Percentiles rank a stretch among this genome's conserved stretches.
Evolutionary conservation across 306 rosid genomes (phyloP).

Genomic region (Fagus sylvatica): DNA sequence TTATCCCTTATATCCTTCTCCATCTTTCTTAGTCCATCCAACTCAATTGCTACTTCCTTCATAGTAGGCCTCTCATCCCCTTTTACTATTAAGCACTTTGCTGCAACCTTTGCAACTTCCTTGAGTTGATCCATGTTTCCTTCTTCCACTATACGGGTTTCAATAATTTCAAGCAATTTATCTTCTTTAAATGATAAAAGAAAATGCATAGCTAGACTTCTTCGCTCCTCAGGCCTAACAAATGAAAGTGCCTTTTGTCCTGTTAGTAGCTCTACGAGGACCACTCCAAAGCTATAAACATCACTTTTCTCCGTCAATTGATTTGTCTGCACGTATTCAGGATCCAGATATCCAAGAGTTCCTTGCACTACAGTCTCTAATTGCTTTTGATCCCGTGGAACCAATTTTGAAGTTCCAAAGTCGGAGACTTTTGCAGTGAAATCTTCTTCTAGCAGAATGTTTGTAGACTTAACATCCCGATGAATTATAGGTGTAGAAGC

Average conservation of each 20-base stretch:
- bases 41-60: slow-evolving; percentile 35
- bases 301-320: slow-evolving; percentile 31
- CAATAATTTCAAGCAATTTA: slow-evolving; percentile 19
- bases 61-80: slow-evolving; percentile 33
- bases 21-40: slow-evolving; percentile 22
- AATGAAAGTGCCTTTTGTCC: slow-evolving; percentile 28
- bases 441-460: slow-evolving; percentile 17
- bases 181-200: slow-evolving; percentile 14
- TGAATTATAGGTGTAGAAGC: slow-evolving; percentile 25
- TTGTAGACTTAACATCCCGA: slow-evolving; percentile 30
- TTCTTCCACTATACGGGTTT: not conserved
- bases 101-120: slow-evolving; percentile 22
- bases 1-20: not conserved
- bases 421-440: slow-evolving; percentile 33
- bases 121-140: slow-evolving; percentile 14
- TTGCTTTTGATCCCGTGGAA: slow-evolving; percentile 24
- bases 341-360: slow-evolving; percentile 36
- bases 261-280: slow-evolving; percentile 32
- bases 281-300: slow-evolving; percentile 29
- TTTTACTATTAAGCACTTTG: slow-evolving; percentile 9
- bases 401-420: slow-evolving; percentile 32
- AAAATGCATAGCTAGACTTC: slow-evolving; percentile 25
- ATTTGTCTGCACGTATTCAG: slow-evolving; percentile 28
- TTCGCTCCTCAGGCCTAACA: slow-evolving; percentile 20
- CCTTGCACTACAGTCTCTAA: slow-evolving; percentile 37